Base-by-base conservation (phyloP, 1,284 basidiomycete species). In the Inonotus hispidus region DNA sequence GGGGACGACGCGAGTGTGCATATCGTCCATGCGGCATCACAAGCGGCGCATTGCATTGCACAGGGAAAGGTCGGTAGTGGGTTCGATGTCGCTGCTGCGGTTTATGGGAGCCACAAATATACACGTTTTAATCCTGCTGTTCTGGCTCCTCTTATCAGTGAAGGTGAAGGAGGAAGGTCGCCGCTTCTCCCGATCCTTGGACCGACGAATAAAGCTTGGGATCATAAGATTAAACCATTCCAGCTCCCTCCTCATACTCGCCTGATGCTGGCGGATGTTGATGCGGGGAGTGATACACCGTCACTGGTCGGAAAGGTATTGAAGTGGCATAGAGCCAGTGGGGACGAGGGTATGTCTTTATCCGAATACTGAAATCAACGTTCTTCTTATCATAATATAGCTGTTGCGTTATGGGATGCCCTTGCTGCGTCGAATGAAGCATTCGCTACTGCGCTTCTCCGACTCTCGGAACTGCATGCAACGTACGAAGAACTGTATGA, bases 11-110 rank as follows among this genome's bases (percentile, higher is more conserved):
- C 74, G 14, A 67, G 75, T 66, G 73, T 77, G 14, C 84, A 81
- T 2, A 57, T 45, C 21, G 87, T 93, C 0, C 97, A 99, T 75
- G 95, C 97, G 69, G 80, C 93, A n/a, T 87, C 96, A 0, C 97
- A 99, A 72, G 95, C 91, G 67, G 87, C 94, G 3, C 97, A 99
- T 73, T 98, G 95, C 69, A 80, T 95, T 29, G 97, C 97, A 0
- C 97, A 99, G 74, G 97, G 97, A 49, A 99, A 99, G 74, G 88
- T 99, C 14, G 97, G 97, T 39, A 93, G 90, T 66, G 97, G 97
- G 0, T 99, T 99, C 74, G 97, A 99, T 71, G 92, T 99, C 53
- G 88, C 93, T 23, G 85, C 93, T 0, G 95, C 96, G 0, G 90
- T 95, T 2, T 99, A 92, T 75, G 97, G 97, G 7, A 95, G 93